phyloP scores from a whole-genome alignment of 352 stramenopile species.

The Phytopythium helicoides region DNA sequence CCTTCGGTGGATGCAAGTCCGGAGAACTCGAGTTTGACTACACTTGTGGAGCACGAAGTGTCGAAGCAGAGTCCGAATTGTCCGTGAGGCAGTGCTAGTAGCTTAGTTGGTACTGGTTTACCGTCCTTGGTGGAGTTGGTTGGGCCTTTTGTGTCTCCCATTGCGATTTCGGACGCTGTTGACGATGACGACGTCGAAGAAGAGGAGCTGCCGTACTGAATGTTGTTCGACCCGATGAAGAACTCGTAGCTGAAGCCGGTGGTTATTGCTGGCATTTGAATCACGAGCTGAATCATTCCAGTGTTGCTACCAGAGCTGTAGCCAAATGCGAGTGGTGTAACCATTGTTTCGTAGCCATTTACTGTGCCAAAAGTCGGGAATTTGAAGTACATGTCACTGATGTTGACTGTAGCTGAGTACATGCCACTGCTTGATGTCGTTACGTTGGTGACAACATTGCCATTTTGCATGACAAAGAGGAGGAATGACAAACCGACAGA shows the following conservation, averaged over 20 bases:
- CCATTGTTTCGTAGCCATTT: not conserved
- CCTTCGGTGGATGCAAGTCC: conserved; percentile 6
- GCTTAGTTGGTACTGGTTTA: conserved; percentile 9
- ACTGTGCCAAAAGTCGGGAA: not conserved
- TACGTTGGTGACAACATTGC: conserved; percentile 7
- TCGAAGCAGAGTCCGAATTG: conserved; percentile 22
- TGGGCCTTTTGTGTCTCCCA: not conserved
- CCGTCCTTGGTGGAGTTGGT: not conserved
- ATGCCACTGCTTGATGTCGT: not conserved
- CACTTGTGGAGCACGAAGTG: not conserved
- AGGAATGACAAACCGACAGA: conserved; percentile 11
- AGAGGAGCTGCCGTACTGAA: not conserved
- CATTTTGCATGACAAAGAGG: conserved; percentile 10
- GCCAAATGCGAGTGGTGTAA: not conserved
- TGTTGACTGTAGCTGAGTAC: not conserved
- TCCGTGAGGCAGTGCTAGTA: conserved; percentile 10
- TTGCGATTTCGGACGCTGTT: not conserved
- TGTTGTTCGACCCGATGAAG: conserved; percentile 6
- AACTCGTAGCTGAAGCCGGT: not conserved
- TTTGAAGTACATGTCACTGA: conserved; percentile 16
- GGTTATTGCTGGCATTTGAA: not conserved
- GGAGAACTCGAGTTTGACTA: conserved; percentile 17
- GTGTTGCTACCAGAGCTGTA: conserved; percentile 11
- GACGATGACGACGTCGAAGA: not conserved
- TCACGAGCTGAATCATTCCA: conserved; percentile 13